phyloP scores from a whole-genome alignment of 805 yeast genomes.

The Zygotorulaspora danielsina region DNA sequence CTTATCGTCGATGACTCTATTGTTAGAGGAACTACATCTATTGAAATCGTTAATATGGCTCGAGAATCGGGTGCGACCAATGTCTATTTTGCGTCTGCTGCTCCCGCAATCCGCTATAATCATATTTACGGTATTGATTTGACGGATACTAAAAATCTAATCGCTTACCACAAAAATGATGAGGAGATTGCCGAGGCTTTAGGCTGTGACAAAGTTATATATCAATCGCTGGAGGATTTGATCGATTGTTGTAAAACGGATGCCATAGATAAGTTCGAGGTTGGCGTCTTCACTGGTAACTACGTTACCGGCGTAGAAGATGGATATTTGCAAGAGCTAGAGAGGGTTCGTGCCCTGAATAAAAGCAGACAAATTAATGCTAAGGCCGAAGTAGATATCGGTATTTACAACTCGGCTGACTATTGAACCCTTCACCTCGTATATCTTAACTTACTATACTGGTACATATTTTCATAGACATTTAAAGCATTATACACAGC shows the following conservation, averaged over 20 bases:
- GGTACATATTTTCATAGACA: neutral
- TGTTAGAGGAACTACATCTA: conserved; percentile 96
- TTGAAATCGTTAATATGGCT: conserved; percentile 97
- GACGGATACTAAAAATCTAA: conserved; percentile 91
- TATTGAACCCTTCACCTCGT: conserved; percentile 31
- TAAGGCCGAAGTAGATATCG: conserved; percentile 74
- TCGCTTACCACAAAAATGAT: conserved; percentile 75
- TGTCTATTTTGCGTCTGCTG: conserved; percentile 95
- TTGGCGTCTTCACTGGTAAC: conserved; percentile 93
- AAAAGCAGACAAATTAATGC: conserved; percentile 55
- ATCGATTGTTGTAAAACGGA: conserved; percentile 66
- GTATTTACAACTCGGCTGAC: conserved; percentile 56
- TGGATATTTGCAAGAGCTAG: conserved; percentile 75
- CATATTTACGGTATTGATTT: conserved; percentile 97
- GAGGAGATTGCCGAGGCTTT: conserved; percentile 70
- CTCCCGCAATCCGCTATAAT: conserved; percentile 95
- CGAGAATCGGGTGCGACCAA: conserved; percentile 94
- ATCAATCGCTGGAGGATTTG: conserved; percentile 80
- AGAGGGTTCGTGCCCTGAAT: conserved; percentile 73
- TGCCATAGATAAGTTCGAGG: conserved; percentile 61
- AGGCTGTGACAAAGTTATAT: conserved; percentile 89
- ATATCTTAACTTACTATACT: neutral
- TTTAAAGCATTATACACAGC: neutral
- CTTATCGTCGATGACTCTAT: conserved; percentile 94
- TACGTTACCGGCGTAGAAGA: conserved; percentile 94